Base-by-base conservation (phyloP, 2,329 filamentous ascomycete species). In the Colletotrichum tropicale region DNA sequence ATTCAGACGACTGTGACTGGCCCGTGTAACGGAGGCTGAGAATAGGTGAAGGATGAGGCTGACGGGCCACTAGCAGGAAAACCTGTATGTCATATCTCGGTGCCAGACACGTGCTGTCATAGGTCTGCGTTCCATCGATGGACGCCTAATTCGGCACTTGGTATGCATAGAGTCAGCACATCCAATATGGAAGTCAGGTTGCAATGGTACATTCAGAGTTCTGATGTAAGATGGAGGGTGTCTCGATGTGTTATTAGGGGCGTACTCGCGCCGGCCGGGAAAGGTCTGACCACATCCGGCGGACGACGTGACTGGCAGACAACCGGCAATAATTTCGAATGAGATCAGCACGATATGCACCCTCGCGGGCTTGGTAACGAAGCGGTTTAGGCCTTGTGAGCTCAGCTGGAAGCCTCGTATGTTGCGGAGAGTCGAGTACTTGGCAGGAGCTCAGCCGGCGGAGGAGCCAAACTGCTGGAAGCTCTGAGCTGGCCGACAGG, bases 11-110 rank as follows among this genome's bases (percentile, higher is more conserved):
- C 7, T 36, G n/a, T 48, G 70, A 68, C 70, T 64, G 70, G 73
- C 43, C 58, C 56, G 58, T 48, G 69, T 55, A 30, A 60, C 43
- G 28, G 38, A 60, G 70, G 64, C 73, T 68, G 73, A 75, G 62
- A 56, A 72, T 55, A 68, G 56, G 38, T 75, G 73, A 68, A 73
- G 73, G 73, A 68, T 68, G 58, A 68, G 70, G 73, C 73, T 75
- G 70, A 36, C 62, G 58, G 55, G 64, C 73, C 64, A 68, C 66
- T 74, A 38, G 58, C 38, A 38, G 58, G 28, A n/a, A 24, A 52
- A 26, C 26, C n/a, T 60, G 32, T 52, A 64, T 65, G 56, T 12
- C 70, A 75, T 64, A 64, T 28, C 13, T 66, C 55, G 72, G 73
- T 66, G 61, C 56, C 34, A 36, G 32, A 56, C 26, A 34, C 55